Conservation (phyloP, 495 filamentous ascomycete species). For the Filosporella fistucella region DNA sequence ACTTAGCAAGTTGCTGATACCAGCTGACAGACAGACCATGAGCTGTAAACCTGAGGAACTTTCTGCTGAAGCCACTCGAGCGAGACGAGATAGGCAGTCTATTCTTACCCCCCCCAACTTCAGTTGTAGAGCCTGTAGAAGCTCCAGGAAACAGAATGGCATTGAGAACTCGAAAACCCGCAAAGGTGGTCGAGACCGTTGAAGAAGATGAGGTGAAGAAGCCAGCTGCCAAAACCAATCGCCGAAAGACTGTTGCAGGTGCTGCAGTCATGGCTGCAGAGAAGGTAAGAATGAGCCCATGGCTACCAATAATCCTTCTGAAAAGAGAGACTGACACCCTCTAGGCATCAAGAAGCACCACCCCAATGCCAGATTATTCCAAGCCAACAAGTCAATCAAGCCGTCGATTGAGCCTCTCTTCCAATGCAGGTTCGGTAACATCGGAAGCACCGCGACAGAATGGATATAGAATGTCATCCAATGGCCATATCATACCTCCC, state of each 20-base stretch:
- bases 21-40: constrained; percentile 59
- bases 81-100: constrained; percentile 59
- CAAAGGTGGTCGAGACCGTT: constrained; percentile 34
- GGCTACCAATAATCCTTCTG: neutral
- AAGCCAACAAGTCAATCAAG: constrained; percentile 24
- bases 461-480: constrained; percentile 15
- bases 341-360: constrained; percentile 25
- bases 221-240: constrained; percentile 40
- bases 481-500: constrained; percentile 6
- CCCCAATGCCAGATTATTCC: constrained; percentile 28
- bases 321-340: neutral
- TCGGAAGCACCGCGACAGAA: constrained; percentile 22
- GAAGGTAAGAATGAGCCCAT: constrained; percentile 29
- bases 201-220: constrained; percentile 52
- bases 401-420: constrained; percentile 37
- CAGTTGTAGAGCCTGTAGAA: constrained; percentile 29
- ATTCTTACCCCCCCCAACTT: constrained; percentile 27
- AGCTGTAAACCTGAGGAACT: constrained; percentile 77
- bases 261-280: constrained; percentile 40
- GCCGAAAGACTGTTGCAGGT: constrained; percentile 64
- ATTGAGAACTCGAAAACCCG: constrained; percentile 62
- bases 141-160: constrained; percentile 55
- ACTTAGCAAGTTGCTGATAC: constrained; percentile 77
- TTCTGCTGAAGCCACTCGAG: constrained; percentile 56
- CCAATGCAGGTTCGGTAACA: constrained; percentile 27